Conservation (phyloP, 257 asterid genomes). For the Cinchona pubescens region DNA sequence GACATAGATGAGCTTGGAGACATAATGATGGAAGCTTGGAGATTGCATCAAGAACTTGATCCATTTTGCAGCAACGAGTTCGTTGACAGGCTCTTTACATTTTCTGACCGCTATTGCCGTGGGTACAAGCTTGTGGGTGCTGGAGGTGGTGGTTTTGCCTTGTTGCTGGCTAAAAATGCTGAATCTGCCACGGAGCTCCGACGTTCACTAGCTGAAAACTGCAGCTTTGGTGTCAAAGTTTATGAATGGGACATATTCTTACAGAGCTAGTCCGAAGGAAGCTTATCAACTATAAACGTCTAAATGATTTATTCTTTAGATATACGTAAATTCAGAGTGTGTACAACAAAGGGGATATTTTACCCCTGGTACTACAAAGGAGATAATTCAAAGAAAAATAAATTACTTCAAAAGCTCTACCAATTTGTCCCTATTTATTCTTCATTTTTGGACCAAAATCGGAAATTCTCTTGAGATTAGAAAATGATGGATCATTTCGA, state of each 20-base stretch:
- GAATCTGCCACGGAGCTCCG: constrained; percentile 64
- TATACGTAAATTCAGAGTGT: not conserved
- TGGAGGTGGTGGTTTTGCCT: constrained; percentile 97
- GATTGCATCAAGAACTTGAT: constrained; percentile 96
- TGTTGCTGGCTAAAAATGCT: constrained; percentile 61
- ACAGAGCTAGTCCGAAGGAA: constrained; percentile 25
- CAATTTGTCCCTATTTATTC: not conserved
- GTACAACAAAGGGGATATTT: not conserved
- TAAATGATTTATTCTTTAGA: not conserved
- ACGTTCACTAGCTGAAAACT: constrained; percentile 34
- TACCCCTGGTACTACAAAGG: no score
- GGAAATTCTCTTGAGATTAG: no score
- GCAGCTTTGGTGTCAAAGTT: constrained; percentile 55
- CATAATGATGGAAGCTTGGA: constrained; percentile 85
- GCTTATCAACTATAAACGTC: not conserved
- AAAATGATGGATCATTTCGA: not conserved
- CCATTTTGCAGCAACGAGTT: constrained; percentile 89
- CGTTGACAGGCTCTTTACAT: constrained; percentile 72
- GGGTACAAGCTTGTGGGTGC: constrained; percentile 98
- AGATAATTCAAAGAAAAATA: no score
- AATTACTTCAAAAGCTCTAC: not conserved
- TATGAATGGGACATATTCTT: constrained; percentile 69
- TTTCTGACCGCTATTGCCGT: constrained; percentile 55
- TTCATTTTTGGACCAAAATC: not conserved
- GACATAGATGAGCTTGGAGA: constrained; percentile 71